These are phyloP conservation scores for Aegilops longissima DNA, from an alignment of 176 grass and related monocot genomes.

Conservation along the genomic window DNA sequence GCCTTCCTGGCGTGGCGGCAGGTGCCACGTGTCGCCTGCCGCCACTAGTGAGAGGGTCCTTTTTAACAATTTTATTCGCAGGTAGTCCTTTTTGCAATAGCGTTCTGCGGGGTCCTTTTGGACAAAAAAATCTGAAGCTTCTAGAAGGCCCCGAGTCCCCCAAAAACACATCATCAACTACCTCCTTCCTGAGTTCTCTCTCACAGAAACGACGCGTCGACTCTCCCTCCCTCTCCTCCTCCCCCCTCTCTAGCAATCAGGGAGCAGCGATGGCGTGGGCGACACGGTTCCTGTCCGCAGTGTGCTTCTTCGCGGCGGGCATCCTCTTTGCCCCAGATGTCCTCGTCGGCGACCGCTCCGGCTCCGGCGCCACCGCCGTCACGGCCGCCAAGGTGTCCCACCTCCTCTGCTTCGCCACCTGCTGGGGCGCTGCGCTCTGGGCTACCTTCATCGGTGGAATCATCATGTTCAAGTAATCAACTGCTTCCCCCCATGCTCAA, in stretches of 20 bases:
- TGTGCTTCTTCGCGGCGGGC: conserved; percentile 84
- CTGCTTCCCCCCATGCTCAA: neutral
- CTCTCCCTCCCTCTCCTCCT: neutral
- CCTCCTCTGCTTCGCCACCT: conserved; percentile 87
- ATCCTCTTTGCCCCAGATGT: conserved; percentile 78
- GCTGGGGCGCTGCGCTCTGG: conserved; percentile 89
- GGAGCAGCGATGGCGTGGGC: conserved; percentile 82
- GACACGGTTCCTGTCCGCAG: conserved; percentile 65
- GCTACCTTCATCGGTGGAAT: conserved; percentile 98
- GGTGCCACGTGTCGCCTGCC: no score
- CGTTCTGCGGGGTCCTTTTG: no score
- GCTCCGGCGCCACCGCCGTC: conserved; percentile 32
- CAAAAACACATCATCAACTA: neutral
- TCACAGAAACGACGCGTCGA: neutral
- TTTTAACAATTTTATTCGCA: no score
- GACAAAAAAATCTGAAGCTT: neutral
- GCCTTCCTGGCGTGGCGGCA: no score
- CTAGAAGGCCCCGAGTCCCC: neutral
- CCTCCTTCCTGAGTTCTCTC: neutral
- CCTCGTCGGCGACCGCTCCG: conserved; percentile 46
- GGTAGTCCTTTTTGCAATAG: no score
- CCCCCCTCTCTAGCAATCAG: neutral
- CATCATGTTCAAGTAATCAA: conserved; percentile 93
- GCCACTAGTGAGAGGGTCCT: no score
- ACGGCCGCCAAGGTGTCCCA: conserved; percentile 77